phyloP scores from a whole-genome alignment of 2,329 filamentous ascomycete genomes.

The Penicillium palitans region DNA sequence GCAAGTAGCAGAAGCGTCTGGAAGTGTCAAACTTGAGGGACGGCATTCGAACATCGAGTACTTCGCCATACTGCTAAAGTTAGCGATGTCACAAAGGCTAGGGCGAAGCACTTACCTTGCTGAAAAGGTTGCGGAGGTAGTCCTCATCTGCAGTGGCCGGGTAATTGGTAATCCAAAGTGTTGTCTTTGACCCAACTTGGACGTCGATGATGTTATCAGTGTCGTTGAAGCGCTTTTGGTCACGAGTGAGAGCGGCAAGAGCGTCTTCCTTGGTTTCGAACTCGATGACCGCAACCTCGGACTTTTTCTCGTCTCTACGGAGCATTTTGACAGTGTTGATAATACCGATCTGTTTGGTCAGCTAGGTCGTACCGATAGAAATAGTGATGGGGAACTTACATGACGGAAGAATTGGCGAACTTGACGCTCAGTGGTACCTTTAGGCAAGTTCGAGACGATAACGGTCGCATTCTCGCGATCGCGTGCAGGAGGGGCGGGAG shows the following conservation, averaged over 20 bases:
- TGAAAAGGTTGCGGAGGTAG: constrained; percentile 57
- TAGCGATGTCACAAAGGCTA: constrained; percentile 11
- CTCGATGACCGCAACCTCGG: constrained; percentile 75
- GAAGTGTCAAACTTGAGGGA: constrained; percentile 86
- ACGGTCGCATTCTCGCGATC: constrained; percentile 90
- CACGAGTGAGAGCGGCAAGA: constrained; percentile 73
- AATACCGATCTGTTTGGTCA: constrained; percentile 62
- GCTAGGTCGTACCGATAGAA: not conserved
- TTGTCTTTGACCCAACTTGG: constrained; percentile 71
- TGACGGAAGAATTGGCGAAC: constrained; percentile 89
- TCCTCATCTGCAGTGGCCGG: constrained; percentile 57
- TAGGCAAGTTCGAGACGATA: constrained; percentile 74
- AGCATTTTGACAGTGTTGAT: constrained; percentile 75
- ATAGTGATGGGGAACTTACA: constrained; percentile 35
- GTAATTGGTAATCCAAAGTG: constrained; percentile 88
- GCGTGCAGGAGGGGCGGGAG: constrained; percentile 59
- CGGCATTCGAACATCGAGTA: constrained; percentile 84
- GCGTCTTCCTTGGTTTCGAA: constrained; percentile 81
- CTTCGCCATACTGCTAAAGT: constrained; percentile 64
- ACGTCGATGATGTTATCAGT: constrained; percentile 65
- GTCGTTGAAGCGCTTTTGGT: constrained; percentile 76
- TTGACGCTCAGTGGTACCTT: constrained; percentile 66
- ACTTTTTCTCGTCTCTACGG: constrained; percentile 59
- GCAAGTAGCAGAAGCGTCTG: constrained; percentile 92
- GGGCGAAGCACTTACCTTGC: constrained; percentile 44